Evolutionary conservation across 1,284 basidiomycete genomes (phyloP).

Genomic region (Leccinum laetum): DNA sequence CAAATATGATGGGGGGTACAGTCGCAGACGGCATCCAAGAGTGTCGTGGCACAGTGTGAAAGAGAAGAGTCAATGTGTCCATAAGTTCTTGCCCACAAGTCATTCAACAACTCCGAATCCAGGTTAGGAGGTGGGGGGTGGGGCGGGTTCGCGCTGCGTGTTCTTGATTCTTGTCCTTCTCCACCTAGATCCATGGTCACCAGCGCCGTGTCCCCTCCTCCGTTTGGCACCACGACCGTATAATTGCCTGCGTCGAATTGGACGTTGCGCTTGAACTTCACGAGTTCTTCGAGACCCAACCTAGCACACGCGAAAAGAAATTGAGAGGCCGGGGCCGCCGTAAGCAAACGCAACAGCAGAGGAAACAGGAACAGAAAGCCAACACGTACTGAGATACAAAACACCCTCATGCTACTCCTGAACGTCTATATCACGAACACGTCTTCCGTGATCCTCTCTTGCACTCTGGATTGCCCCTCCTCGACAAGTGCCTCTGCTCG

Average conservation of each 20-base stretch:
- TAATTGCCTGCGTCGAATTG: slow-evolving; percentile 94
- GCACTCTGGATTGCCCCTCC: slow-evolving; percentile 1
- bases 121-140: no score
- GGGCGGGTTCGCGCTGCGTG: slow-evolving; percentile 77
- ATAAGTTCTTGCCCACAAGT: no score
- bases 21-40: no score
- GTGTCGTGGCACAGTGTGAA: no score
- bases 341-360: background rate
- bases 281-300: slow-evolving; percentile 91
- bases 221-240: slow-evolving; percentile 68
- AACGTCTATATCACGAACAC: slow-evolving; percentile 97
- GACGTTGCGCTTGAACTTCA: slow-evolving; percentile 89
- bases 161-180: slow-evolving; percentile 81
- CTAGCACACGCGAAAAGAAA: slow-evolving; percentile 41
- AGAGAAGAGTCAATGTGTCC: no score
- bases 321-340: background rate
- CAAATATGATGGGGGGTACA: no score
- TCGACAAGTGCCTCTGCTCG: slow-evolving; percentile 49
- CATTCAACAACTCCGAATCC: no score
- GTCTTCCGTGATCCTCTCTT: slow-evolving; percentile 65
- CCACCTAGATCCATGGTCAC: slow-evolving; percentile 84
- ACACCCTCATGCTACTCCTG: slow-evolving; percentile 94
- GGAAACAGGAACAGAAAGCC: slow-evolving; percentile 3
- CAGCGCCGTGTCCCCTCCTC: slow-evolving; percentile 35
- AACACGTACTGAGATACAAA: slow-evolving; percentile 82